Conservation (phyloP, 108 stramenopile genomes). For the Skeletonema grethae region DNA sequence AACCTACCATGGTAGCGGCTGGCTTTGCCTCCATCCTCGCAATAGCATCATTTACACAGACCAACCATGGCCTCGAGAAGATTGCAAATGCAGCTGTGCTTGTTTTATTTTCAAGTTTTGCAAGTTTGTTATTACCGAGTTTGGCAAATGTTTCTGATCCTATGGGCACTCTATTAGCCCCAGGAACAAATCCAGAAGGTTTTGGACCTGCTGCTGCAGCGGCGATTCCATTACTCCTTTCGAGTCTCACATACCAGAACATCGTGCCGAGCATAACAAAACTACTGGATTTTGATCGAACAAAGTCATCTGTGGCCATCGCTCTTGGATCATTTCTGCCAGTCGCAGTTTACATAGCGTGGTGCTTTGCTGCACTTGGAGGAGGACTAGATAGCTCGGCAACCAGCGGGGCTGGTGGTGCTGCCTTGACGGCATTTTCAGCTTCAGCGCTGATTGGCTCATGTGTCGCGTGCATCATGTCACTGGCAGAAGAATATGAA, state of each 20-base stretch:
- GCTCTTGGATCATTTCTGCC: conserved; percentile 67
- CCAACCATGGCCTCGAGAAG: conserved; percentile 46
- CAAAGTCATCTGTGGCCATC: conserved; percentile 55
- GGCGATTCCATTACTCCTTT: conserved; percentile 60
- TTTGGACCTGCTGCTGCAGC: conserved; percentile 22
- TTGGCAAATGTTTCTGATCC: conserved; percentile 60
- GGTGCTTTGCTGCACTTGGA: conserved; percentile 65
- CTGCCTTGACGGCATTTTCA: conserved; percentile 60
- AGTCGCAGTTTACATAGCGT: conserved; percentile 69
- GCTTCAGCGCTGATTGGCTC: conserved; percentile 63
- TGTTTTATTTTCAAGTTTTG: conserved; percentile 65
- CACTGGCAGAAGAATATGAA: conserved; percentile 67
- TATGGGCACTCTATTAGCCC: conserved; percentile 36
- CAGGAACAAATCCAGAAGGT: conserved; percentile 31
- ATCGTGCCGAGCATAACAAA: conserved; percentile 78
- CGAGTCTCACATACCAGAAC: conserved; percentile 71
- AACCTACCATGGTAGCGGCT: conserved; percentile 10
- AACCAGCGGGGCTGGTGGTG: conserved; percentile 32
- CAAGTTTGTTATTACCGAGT: conserved; percentile 60
- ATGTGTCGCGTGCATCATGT: conserved; percentile 56
- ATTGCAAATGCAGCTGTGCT: conserved; percentile 56
- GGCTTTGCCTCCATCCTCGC: conserved; percentile 44
- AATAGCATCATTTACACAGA: conserved; percentile 40
- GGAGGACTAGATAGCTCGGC: conserved; percentile 52
- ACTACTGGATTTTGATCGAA: conserved; percentile 66